Evolutionary conservation across 2,329 filamentous ascomycete genomes (phyloP).

Genomic region (Epichloe elymi): DNA sequence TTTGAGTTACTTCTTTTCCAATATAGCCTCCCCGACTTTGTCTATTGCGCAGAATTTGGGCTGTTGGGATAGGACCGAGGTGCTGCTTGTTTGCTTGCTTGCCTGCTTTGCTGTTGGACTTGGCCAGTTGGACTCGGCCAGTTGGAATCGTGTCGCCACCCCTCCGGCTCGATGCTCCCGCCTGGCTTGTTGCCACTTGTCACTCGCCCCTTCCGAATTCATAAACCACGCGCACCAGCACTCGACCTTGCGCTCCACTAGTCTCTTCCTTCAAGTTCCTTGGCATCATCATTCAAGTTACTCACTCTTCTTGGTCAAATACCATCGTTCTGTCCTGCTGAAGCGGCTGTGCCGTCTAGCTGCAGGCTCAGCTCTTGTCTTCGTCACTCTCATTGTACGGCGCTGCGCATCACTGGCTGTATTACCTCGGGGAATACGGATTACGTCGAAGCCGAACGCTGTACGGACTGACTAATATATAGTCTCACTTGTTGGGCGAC

Average conservation of each 20-base stretch:
- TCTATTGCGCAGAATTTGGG: background rate
- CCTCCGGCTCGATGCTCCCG: background rate
- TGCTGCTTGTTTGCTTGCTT: background rate
- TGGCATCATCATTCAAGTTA: background rate
- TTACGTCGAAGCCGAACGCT: no score
- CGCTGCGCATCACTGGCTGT: no score
- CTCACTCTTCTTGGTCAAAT: background rate
- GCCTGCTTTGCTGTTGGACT: background rate
- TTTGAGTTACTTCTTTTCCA: background rate
- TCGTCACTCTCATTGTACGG: no score
- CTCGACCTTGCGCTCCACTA: background rate
- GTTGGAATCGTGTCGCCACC: background rate
- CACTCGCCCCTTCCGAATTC: background rate
- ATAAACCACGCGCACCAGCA: conserved; percentile 1
- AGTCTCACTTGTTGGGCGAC: background rate
- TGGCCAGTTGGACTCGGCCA: background rate
- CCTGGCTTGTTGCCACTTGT: background rate
- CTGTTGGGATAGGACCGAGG: background rate
- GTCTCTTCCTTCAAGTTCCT: background rate
- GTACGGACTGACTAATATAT: no score
- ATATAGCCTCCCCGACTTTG: background rate
- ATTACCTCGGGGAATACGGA: no score
- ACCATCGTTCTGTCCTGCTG: background rate
- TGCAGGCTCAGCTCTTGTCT: background rate
- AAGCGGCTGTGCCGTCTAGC: background rate